Evolutionary conservation across 345 rosid species (phyloP), one percentile per base, ranked within the genome.

Genomic region (Sisymbrium irio): DNA sequence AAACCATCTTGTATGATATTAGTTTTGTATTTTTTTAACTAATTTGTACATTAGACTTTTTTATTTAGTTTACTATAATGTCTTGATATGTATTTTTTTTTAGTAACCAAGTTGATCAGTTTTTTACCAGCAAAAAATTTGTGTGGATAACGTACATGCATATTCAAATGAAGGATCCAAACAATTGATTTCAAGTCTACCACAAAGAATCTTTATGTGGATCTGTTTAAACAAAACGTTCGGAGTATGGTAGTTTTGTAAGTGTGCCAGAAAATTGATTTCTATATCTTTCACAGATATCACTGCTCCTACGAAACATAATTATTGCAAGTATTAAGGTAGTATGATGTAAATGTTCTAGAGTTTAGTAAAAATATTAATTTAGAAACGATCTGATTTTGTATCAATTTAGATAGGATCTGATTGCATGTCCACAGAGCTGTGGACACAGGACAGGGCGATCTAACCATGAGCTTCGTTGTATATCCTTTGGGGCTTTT

Each of bases 1-100:
- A 45, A 56, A 56, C 25, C 32, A 39, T 65, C 37, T 56, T 66
- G 73, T 47, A 11, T 35, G 71, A 56, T 35, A 22, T 11, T 65
- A 54, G 30, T 3, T 53, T 11, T 15, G 22, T 54, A 63, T 64
- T 41, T 62, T 4, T 32, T 32, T n/a, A 54, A 54, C 49, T 55
- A 35, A 44, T 64, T 35, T 55, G 57, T 33, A 15, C 12, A 64
- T 44, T 25, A 17, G 27, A 45, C 15, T 57, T 13, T 42, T 33
- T 69, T 58, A 33, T 35, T 45, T 19, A 36, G 40, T 36, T 1
- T 46, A 58, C n/a, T 20, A 27, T 27, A 35, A 15, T 60, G 37
- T 69, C 19, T 18, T 10, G 17, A 9, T 44, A 44, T 56, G 6
- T 42, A 18, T 42, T 3, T 30, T 12, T 9, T 41, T 28, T 68